Percentiles rank a stretch among this genome's conserved stretches.
Conservation (phyloP, 2,329 filamentous ascomycete genomes). For the Penicillium palitans region DNA sequence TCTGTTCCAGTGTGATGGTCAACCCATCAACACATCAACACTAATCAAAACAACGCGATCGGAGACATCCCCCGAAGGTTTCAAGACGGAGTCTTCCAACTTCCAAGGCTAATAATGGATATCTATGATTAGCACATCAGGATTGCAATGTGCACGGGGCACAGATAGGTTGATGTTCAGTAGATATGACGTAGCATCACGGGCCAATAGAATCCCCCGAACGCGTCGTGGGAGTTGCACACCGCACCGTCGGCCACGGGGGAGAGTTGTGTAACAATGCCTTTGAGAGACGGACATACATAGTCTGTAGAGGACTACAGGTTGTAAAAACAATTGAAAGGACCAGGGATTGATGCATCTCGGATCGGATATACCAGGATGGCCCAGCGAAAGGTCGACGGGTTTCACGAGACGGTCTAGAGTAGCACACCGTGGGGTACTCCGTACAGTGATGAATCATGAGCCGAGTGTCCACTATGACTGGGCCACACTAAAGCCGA, state of each 20-base stretch:
- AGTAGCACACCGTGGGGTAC: conserved; percentile 23
- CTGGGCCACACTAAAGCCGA: conserved; percentile 6
- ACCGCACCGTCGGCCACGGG: neutral
- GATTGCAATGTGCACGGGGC: conserved; percentile 10
- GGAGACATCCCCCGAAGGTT: neutral
- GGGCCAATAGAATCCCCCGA: conserved; percentile 13
- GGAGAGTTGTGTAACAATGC: neutral
- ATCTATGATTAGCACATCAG: conserved; percentile 1
- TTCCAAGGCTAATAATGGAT: neutral
- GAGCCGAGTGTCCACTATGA: conserved; percentile 9
- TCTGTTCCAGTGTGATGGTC: neutral
- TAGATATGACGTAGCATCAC: conserved; percentile 24
- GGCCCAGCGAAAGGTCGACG: neutral
- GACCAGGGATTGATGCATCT: neutral
- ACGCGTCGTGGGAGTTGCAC: neutral
- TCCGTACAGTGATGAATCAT: conserved; percentile 6
- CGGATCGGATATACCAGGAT: conserved; percentile 1
- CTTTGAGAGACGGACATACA: neutral
- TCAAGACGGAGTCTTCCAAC: neutral
- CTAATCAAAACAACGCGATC: neutral
- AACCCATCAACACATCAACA: neutral
- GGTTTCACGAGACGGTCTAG: conserved; percentile 17
- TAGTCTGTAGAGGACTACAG: neutral
- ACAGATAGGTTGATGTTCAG: conserved; percentile 1
- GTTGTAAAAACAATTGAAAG: neutral